These are phyloP conservation scores for Lenzites betulinus DNA, from an alignment of 768 basidiomycete genomes.

Conservation along the genomic window DNA sequence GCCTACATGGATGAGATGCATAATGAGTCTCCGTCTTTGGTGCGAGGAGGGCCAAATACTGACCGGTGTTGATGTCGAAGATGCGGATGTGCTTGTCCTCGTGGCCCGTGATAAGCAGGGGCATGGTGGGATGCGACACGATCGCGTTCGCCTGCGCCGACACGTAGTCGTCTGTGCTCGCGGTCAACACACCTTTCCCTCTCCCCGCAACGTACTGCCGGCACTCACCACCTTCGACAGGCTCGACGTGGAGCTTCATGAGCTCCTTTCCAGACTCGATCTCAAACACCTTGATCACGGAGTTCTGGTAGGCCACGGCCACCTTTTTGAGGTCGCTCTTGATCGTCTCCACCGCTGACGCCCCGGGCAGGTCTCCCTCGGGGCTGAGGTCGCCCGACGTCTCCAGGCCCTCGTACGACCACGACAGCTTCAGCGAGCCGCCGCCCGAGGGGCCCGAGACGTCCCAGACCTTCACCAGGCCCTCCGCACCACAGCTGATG, in stretches of 20 bases:
- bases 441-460: conserved; percentile 67
- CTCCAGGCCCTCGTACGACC: conserved; percentile 77
- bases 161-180: conserved; percentile 58
- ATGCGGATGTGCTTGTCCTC: conserved; percentile 94
- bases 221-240: conserved; percentile 52
- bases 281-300: conserved; percentile 88
- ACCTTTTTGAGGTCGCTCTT: conserved; percentile 84
- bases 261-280: conserved; percentile 85
- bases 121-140: conserved; percentile 88
- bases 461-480: conserved; percentile 92
- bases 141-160: conserved; percentile 85
- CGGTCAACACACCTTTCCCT: not conserved
- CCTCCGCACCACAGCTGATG: conserved; percentile 90
- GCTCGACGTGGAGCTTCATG: conserved; percentile 58
- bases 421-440: conserved; percentile 70
- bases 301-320: conserved; percentile 88
- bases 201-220: not conserved
- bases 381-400: conserved; percentile 41
- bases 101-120: conserved; percentile 84
- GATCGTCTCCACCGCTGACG: conserved; percentile 82
- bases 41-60: conserved; percentile 28
- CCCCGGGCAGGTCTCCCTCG: conserved; percentile 59
- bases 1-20: conserved; percentile 42
- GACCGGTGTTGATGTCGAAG: conserved; percentile 83
- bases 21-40: not conserved